phyloP scores from a whole-genome alignment of 2,329 filamentous ascomycete species.

The Fusarium devonianum region DNA sequence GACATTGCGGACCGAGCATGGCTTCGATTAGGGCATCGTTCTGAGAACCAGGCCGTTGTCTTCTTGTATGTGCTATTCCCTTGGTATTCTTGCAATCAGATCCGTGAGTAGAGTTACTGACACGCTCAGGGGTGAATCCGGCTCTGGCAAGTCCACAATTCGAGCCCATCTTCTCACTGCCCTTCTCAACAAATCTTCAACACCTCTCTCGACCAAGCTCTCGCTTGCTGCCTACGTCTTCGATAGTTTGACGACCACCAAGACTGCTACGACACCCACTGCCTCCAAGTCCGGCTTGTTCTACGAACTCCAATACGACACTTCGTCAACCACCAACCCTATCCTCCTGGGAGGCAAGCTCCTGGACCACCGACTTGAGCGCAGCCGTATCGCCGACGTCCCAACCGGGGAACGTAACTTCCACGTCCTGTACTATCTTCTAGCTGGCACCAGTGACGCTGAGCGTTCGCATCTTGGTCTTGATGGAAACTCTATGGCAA shows the following conservation, averaged over 20 bases:
- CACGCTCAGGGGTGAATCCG: constrained; percentile 81
- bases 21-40: constrained; percentile 82
- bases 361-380: constrained; percentile 89
- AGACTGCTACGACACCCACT: constrained; percentile 92
- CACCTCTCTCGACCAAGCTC: constrained; percentile 89
- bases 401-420: constrained; percentile 97
- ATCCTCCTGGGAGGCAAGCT: constrained; percentile 93
- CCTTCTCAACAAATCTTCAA: constrained; percentile 87
- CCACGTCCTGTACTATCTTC: constrained; percentile 92
- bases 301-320: constrained; percentile 97
- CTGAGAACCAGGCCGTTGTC: constrained; percentile 90
- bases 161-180: constrained; percentile 87
- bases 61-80: constrained; percentile 73
- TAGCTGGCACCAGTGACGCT: constrained; percentile 87
- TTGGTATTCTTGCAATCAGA: constrained; percentile 6
- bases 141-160: constrained; percentile 93
- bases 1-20: constrained; percentile 89
- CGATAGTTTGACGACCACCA: constrained; percentile 94
- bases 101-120: constrained; percentile 28
- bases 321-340: constrained; percentile 81
- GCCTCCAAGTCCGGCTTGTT: constrained; percentile 96
- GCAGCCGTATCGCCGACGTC: constrained; percentile 88
- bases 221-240: constrained; percentile 95
- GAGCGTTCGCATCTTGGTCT: constrained; percentile 86
- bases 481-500: constrained; percentile 55